These are phyloP conservation scores for Nicotiana otophora DNA, from an alignment of 257 asterid species.

Conservation along the genomic window DNA sequence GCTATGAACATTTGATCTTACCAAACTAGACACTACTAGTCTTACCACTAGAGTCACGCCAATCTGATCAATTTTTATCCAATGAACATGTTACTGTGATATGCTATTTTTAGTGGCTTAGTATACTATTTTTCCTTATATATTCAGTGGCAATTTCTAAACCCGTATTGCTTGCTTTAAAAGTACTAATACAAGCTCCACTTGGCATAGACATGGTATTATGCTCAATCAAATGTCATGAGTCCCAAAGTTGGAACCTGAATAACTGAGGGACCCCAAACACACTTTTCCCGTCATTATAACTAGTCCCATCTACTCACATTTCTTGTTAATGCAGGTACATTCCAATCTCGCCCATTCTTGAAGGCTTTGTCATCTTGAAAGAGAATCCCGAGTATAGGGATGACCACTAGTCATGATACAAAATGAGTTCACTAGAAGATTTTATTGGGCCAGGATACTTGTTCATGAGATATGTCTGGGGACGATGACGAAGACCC, in stretches of 20 bases:
- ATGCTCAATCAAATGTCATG: neutral
- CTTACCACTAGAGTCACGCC: neutral
- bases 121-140: neutral
- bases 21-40: neutral
- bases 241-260: neutral
- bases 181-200: neutral
- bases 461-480: neutral
- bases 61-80: neutral
- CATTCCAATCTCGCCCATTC: conserved; percentile 78
- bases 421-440: neutral
- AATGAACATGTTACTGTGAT: neutral
- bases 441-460: neutral
- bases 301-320: neutral
- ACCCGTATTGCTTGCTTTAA: neutral
- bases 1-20: neutral
- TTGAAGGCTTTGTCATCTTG: conserved; percentile 91
- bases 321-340: conserved; percentile 43
- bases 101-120: neutral
- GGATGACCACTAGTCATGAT: conserved; percentile 35
- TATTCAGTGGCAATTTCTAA: neutral
- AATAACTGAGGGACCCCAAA: neutral
- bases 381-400: conserved; percentile 83
- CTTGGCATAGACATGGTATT: neutral
- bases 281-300: neutral
- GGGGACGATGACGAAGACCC: neutral